phyloP scores from a whole-genome alignment of 352 stramenopile species.

The Globisporangium middletonii region DNA sequence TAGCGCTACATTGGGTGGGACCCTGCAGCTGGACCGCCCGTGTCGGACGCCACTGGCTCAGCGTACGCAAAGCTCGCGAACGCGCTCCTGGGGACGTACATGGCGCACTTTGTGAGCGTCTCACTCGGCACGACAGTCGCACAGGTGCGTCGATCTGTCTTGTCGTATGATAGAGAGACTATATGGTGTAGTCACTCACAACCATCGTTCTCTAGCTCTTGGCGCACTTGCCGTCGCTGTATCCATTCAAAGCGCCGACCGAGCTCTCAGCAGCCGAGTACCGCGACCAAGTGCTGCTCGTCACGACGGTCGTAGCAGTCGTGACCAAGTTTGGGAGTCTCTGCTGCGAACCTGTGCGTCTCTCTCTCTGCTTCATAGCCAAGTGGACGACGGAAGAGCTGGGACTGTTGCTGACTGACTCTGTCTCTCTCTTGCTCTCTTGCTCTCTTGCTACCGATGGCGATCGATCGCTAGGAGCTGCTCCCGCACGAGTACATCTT shows the following conservation, averaged over 20 bases:
- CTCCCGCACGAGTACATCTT: conserved; percentile 91
- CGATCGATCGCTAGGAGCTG: conserved; percentile 42
- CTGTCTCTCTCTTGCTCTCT: not conserved
- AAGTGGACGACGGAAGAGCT: not conserved
- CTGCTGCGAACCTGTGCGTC: conserved; percentile 51
- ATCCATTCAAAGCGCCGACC: conserved; percentile 74
- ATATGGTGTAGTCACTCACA: conserved; percentile 1
- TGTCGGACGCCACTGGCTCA: conserved; percentile 33
- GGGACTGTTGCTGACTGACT: not conserved
- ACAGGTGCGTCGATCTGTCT: conserved; percentile 24
- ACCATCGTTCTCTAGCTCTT: conserved; percentile 30
- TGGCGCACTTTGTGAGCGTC: conserved; percentile 50
- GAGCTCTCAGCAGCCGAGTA: conserved; percentile 69
- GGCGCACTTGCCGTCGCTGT: conserved; percentile 65
- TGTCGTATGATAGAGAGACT: conserved; percentile 1
- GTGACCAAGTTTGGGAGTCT: conserved; percentile 79
- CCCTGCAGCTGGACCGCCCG: conserved; percentile 29
- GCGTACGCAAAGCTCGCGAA: conserved; percentile 56
- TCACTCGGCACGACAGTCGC: conserved; percentile 58
- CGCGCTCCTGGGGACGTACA: conserved; percentile 63
- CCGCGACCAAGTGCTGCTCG: conserved; percentile 72
- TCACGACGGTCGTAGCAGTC: conserved; percentile 84
- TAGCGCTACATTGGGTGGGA: conserved; percentile 73
- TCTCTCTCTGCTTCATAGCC: not conserved
- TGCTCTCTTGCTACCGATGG: not conserved